Conservation (phyloP, 306 rosid genomes). For the Senna tora region DNA sequence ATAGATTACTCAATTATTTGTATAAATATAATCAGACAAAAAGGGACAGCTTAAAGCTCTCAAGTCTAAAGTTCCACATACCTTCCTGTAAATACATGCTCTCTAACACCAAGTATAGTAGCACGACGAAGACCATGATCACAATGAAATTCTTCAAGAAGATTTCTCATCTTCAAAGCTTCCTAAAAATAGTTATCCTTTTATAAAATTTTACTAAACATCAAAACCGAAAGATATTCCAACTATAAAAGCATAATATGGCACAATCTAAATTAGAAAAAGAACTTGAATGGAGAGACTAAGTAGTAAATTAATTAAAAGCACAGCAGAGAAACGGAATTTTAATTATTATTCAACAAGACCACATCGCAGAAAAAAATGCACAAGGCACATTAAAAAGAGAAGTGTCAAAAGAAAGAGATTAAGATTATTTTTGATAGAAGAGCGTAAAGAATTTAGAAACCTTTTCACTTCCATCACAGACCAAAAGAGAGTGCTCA, state of each 20-base stretch:
- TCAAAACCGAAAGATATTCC: slow-evolving; percentile 27
- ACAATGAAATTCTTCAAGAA: slow-evolving; percentile 82
- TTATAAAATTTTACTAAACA: slow-evolving; percentile 17
- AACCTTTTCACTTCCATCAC: not conserved
- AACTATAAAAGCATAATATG: slow-evolving; percentile 16
- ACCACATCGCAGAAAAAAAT: not conserved
- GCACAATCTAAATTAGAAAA: not conserved
- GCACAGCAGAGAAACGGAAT: not conserved
- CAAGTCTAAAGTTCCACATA: slow-evolving; percentile 37
- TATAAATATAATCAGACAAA: too few relatives aligned
- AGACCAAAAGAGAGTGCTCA: not conserved
- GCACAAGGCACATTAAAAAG: not conserved
- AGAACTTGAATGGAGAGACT: not conserved
- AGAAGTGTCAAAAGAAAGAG: not conserved
- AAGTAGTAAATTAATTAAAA: not conserved
- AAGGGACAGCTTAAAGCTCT: too few relatives aligned
- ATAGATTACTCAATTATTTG: too few relatives aligned
- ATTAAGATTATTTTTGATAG: too few relatives aligned
- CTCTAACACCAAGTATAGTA: slow-evolving; percentile 94
- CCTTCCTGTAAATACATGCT: slow-evolving; percentile 97
- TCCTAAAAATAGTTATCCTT: slow-evolving; percentile 65
- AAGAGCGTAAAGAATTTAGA: not conserved
- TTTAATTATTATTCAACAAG: not conserved
- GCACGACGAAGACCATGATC: slow-evolving; percentile 84
- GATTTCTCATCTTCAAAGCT: slow-evolving; percentile 92